phyloP scores from a whole-genome alignment of 768 basidiomycete species.

The Cystobasidium ongulense region DNA sequence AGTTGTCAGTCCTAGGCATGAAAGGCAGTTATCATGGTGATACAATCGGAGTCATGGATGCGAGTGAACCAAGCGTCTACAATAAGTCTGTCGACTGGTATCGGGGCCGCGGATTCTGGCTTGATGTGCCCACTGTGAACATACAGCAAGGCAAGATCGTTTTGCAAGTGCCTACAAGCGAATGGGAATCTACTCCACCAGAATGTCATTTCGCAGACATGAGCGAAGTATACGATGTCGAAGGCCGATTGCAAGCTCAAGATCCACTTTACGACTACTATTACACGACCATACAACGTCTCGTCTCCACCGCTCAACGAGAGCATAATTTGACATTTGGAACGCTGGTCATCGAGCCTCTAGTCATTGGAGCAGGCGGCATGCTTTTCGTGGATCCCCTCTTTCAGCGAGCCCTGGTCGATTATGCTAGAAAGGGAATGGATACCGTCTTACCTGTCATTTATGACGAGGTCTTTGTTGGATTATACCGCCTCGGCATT shows the following conservation, averaged over 20 bases:
- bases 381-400: conserved; percentile 97
- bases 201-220: conserved; percentile 7
- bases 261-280: conserved; percentile 59
- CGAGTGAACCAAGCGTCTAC: conserved; percentile 74
- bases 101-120: conserved; percentile 81
- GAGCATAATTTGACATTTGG: conserved; percentile 46
- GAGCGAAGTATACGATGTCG: conserved; percentile 61
- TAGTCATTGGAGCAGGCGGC: conserved; percentile 89
- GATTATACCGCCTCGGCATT: conserved; percentile 77
- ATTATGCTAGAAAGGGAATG: conserved; percentile 59
- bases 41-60: conserved; percentile 95
- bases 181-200: not conserved
- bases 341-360: conserved; percentile 79
- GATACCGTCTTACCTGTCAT: conserved; percentile 68
- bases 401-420: conserved; percentile 80
- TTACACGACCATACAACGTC: conserved; percentile 47
- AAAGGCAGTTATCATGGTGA: conserved; percentile 95
- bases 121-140: conserved; percentile 73
- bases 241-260: conserved; percentile 53
- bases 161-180: conserved; percentile 14
- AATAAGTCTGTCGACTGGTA: conserved; percentile 84
- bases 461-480: conserved; percentile 92
- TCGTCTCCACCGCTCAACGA: conserved; percentile 53
- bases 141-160: conserved; percentile 54
- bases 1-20: conserved; percentile 71